Percentiles rank a stretch among this genome's conserved stretches.
Conservation (phyloP, 164 flowering plant species). For the Vitis amurensis region DNA sequence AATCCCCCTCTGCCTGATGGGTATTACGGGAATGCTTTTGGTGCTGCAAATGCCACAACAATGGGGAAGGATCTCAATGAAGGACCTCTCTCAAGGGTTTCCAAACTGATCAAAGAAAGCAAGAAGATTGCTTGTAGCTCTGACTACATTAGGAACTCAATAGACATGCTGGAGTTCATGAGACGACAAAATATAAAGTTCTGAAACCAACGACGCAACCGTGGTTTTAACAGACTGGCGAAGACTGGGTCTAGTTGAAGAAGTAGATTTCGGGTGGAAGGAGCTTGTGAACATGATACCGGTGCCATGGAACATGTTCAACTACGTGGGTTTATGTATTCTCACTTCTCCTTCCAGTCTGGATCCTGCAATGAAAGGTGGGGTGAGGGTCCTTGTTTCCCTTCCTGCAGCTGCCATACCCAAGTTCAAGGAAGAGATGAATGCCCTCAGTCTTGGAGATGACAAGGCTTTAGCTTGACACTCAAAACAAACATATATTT, state of each 20-base stretch:
- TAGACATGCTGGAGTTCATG: constrained; percentile 14
- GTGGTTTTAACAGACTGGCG: constrained; percentile 40
- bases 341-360: constrained; percentile 28
- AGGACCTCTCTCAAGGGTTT: constrained; percentile 16
- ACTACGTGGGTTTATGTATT: constrained; percentile 22
- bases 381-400: constrained; percentile 29
- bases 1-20: constrained; percentile 32
- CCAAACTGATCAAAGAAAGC: constrained; percentile 28
- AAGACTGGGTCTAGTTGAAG: constrained; percentile 26
- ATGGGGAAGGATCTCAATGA: constrained; percentile 22
- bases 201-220: constrained; percentile 14
- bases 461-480: neutral
- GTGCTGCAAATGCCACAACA: constrained; percentile 7
- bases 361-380: constrained; percentile 26
- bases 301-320: constrained; percentile 23
- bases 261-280: constrained; percentile 32
- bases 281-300: constrained; percentile 26
- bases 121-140: constrained; percentile 13
- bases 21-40: constrained; percentile 37
- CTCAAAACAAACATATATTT: too few relatives aligned
- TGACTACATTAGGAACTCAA: constrained; percentile 5
- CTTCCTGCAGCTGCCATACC: constrained; percentile 33
- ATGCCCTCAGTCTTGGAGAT: constrained; percentile 16
- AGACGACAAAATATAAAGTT: neutral
- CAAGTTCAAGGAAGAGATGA: constrained; percentile 38